Evolutionary conservation across 192 early-diverging fungal species (phyloP), one percentile per base, ranked within the genome.

Genomic region (Mortierella hygrophila): DNA sequence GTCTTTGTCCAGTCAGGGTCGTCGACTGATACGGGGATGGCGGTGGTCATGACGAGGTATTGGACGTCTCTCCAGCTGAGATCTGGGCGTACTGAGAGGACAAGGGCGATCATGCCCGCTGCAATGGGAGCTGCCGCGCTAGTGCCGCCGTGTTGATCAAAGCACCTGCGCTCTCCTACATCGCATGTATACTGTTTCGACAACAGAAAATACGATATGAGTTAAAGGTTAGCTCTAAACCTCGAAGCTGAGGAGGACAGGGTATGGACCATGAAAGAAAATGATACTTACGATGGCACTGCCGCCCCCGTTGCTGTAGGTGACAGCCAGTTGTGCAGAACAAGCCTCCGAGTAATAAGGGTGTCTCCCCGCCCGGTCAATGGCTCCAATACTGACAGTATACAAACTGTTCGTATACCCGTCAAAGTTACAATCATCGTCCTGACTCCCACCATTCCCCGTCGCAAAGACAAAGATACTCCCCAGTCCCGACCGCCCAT

Each of bases 321-420:
- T 97, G n/a, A 95, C 95, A 0, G 95, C 95, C 73, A 99, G 87
- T 83, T 96, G 95, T 20, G 98, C 98, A 6, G 95, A 93, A 77
- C 98, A 99, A 47, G 89, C 86, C 84, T 99, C 98, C 35, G 97
- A 94, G 82, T 98, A 99, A 73, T 88, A 89, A 13, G 98, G 97
- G 82, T 97, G 96, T 37, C 87, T 55, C 76, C 95, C 93, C 0
- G 80, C 70, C 46, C 94, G 93, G 78, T 97, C 95, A 55, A 99
- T 91, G 20, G 98, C 96, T 11, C 96, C 95, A 54, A 99, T 94
- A 38, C 96, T 97, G 47, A 99, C 94, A 1, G 98, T 98, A 85
- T 97, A 99, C 41, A 98, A 96, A 82, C 94, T 96, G 83, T 99
- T 99, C 10, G 97, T 97, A 87, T 98, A 98, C 16, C 97, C 97